Evolutionary conservation across 305 asterid species (phyloP), one percentile per base, ranked within the genome.

Genomic region (Fraxinus dipetala): DNA sequence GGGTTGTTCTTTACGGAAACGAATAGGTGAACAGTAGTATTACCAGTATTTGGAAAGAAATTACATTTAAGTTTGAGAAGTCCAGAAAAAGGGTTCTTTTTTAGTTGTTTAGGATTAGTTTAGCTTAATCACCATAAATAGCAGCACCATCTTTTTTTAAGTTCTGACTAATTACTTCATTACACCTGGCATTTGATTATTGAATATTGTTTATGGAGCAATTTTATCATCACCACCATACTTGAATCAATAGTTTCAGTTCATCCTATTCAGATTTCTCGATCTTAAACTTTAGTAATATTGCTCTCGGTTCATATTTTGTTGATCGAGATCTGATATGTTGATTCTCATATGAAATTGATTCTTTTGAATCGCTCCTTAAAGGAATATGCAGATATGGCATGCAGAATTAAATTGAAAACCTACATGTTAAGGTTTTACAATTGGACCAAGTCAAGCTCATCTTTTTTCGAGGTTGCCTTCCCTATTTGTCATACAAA

Each of bases 401-500:
- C n/a, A 22, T 24, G 72, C 72, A 63, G 72, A 28, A 28, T 28
- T 28, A n/a, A 69, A 18, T 28, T 5, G 18, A 69, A 69, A 7
- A 30, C 75, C 75, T 30, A 69, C 34, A 69, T 69, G 75, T 30
- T 67, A 4, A 67, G 38, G 20, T 67, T 24, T 30, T 69, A 30
- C 75, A 69, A 67, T 13, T 30, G 75, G 22, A 65, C 72, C 5
- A 65, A 22, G 72, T 26, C 72, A 26, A 65, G 72, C 72, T 65
- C 72, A 65, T 24, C 72, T 24, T 65, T 65, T 65, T 31, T 24
- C 13, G 5, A 24, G 72, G 34, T 63, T 30, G 75, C 40, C 22
- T 69, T 30, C 75, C 75, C 10, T 69, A 28, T 69, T 69, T 69
- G 75, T 69, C 75, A 69, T 30, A 69, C 40, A 28, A 69, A 69